Evolutionary conservation across 2,329 filamentous ascomycete genomes (phyloP), one percentile per base, ranked within the genome.

Genomic region (Myriangium duriaei): DNA sequence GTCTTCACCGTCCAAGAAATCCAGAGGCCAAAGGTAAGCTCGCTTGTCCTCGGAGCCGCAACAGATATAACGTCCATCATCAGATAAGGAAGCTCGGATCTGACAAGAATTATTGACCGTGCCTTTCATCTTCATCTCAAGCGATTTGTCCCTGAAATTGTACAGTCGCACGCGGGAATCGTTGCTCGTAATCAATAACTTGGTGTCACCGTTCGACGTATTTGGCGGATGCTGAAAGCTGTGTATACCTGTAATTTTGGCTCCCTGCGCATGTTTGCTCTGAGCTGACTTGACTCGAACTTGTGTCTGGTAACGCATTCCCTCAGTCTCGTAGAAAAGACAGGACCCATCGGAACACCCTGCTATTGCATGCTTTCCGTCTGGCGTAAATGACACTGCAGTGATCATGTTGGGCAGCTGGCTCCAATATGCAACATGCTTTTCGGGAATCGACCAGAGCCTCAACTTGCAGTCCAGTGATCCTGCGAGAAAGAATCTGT

Each of bases 391-490:
- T 0, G 83, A 78, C 0, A 96, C 88, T 1, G 91, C 85, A 0
- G 91, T 98, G 45, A 96, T 86, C 58, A 96, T 81, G 48, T 95
- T 87, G 0, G 80, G 75, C 0, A 87, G 65, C 30, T 81, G 74
- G 6, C 72, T 79, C 46, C 79, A 79, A 54, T 77, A 96, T 0
- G 87, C 87, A 17, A 96, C 82, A n/a, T 72, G 76, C 56, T 92
- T 95, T 57, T 98, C 91, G 0, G 91, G 87, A 32, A 98, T 98
- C 53, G 86, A 95, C 91, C 91, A 98, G 2, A 98, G 63, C 11
- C 91, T 73, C 35, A 98, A 60, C 47, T 86, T 87, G 1, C 79
- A 81, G 55, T 98, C 91, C 5, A 96, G 68, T 1, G 85, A 94
- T 6, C 91, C 91, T 12, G 91, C 87, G 9, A 98, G 68, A 58